A percentile compares a stretch with the other conserved stretches of the same genome.
These are phyloP conservation scores for Fomitopsis schrenkii DNA, from an alignment of 1,284 basidiomycete species.

Conservation along the genomic window DNA sequence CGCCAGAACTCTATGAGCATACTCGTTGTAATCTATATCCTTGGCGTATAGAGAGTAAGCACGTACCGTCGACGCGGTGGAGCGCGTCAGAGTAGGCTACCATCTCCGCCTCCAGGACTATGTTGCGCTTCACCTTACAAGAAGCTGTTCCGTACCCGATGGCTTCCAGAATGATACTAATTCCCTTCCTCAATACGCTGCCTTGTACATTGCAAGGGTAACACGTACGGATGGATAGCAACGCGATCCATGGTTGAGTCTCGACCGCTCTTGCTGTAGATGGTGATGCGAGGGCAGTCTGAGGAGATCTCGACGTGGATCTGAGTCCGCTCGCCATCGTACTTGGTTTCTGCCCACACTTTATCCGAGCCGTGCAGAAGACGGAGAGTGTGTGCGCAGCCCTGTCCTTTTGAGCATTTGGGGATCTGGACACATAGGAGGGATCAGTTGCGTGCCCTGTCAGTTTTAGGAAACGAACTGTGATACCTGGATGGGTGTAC, in stretches of 20 bases:
- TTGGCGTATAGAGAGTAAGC: neutral
- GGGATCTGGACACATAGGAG: conserved; percentile 53
- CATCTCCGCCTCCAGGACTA: conserved; percentile 87
- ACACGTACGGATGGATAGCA: conserved; percentile 59
- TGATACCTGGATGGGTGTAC: conserved; percentile 52
- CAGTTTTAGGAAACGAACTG: too few species aligned
- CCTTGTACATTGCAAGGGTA: neutral
- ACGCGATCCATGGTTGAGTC: conserved; percentile 74
- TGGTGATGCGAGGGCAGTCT: conserved; percentile 49
- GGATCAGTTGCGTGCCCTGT: too few species aligned
- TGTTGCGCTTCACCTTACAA: conserved; percentile 36
- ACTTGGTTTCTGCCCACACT: conserved; percentile 86
- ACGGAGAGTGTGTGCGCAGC: conserved; percentile 51
- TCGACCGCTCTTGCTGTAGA: conserved; percentile 83
- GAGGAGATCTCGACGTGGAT: conserved; percentile 65
- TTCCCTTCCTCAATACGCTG: neutral
- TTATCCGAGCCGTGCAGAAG: conserved; percentile 38
- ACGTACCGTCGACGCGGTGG: conserved; percentile 52
- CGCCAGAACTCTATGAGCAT: conserved; percentile 61
- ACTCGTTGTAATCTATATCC: too few species aligned
- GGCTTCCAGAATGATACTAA: conserved; percentile 59
- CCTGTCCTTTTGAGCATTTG: conserved; percentile 71
- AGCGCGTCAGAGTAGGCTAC: conserved; percentile 66
- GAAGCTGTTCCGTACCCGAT: conserved; percentile 39
- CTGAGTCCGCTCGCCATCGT: conserved; percentile 87